Conservation (phyloP, 2,329 filamentous ascomycete genomes). For the Botrytis paeoniae region DNA sequence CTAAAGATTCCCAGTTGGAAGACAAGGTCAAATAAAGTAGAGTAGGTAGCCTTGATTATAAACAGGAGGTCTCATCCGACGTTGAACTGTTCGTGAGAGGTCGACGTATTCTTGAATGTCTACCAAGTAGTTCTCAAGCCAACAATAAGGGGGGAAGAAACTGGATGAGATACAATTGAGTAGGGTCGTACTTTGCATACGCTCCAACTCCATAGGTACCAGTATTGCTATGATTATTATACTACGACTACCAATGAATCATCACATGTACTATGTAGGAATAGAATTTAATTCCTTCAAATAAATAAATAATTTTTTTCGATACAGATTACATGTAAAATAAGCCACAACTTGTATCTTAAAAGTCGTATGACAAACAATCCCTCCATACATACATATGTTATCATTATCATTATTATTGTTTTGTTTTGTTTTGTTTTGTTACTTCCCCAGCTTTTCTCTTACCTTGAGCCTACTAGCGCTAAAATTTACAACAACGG, state of each 20-base stretch:
- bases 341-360: background rate
- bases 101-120: background rate
- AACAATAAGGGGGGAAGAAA: background rate
- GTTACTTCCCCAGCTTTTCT: background rate
- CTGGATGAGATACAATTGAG: background rate
- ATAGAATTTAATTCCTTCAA: background rate
- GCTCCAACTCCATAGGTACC: background rate
- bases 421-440: background rate
- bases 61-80: background rate
- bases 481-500: conserved; percentile 2
- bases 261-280: background rate
- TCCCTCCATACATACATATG: background rate
- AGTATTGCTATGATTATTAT: background rate
- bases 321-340: background rate
- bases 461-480: background rate
- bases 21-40: background rate
- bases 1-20: background rate
- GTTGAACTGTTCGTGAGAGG: background rate
- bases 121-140: background rate
- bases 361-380: background rate
- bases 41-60: background rate
- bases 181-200: background rate
- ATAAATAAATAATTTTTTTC: background rate
- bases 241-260: background rate
- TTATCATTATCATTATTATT: background rate